Evolutionary conservation across 345 rosid genomes (phyloP), one percentile per base, ranked within the genome.

Genomic region (Euclidium syriacum): DNA sequence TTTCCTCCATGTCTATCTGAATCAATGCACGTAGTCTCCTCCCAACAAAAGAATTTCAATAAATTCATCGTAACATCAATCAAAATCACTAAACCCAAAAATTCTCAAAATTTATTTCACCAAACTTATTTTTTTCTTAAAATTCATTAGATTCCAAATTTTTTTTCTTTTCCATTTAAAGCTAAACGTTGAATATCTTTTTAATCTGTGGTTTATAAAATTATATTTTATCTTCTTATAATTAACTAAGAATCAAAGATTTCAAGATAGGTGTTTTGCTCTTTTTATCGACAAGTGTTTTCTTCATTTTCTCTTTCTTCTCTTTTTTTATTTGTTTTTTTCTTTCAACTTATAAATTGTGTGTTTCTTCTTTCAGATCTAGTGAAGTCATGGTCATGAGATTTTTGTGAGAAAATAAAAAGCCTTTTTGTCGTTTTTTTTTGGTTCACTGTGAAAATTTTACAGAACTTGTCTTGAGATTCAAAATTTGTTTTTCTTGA

Each of bases 231-330:
- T 5, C 8, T 29, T 29, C 8, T 29, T 29, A 9, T 29, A 1
- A 29, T n/a, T 29, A 5, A 29, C 33, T 29, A 3, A 29, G 33
- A 29, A 5, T 9, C n/a, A n/a, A n/a, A n/a, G n/a, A n/a, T n/a
- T n/a, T n/a, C 30, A 59, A 49, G 67, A 43, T 42, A 68, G 73
- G 33, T 69, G 73, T 61, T 36, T 52, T 43, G 55, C 57, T 52
- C 56, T 43, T 46, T 61, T 18, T 61, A 61, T 61, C 41, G 73
- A 24, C 73, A 69, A 25, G 62, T 70, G 74, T 60, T 60, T 51
- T 68, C 46, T 41, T 58, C 62, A 19, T 39, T 23, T 27, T 42
- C 65, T 29, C 40, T 8, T 29, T 10, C 4, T 19, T 39, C 25
- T 52, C 1, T 18, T 17, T 17, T 5, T 8, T 23, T 23, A 14